Evolutionary conservation across 495 filamentous ascomycete genomes (phyloP).

Genomic region (Alectoria sarmentosa): DNA sequence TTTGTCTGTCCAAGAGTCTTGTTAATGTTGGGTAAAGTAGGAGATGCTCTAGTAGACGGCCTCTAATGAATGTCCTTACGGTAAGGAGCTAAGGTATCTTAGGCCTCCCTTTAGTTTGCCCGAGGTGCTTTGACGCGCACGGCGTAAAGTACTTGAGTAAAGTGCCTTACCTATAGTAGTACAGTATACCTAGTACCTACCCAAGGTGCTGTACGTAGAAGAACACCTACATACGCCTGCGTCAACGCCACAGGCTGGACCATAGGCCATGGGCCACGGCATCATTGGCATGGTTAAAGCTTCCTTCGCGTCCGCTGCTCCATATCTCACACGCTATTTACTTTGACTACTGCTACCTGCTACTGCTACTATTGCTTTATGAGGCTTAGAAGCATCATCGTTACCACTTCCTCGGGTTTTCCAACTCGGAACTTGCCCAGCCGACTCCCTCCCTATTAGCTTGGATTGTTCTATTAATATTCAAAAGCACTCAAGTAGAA

Average conservation of each 20-base stretch:
- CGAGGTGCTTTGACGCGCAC: conserved; percentile 5
- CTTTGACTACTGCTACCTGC: neutral
- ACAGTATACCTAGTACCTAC: no score
- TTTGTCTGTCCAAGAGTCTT: no score
- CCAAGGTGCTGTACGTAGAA: no score
- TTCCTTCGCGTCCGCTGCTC: conserved; percentile 2
- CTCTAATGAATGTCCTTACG: neutral
- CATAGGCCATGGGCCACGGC: no score
- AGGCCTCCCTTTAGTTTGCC: neutral
- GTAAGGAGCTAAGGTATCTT: no score
- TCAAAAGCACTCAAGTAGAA: no score
- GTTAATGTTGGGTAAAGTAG: no score
- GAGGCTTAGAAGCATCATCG: neutral
- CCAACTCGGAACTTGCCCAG: neutral
- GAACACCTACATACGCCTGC: no score
- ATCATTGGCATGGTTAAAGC: conserved; percentile 1
- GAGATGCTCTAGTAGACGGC: no score
- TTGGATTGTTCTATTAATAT: no score
- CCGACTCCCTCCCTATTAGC: neutral
- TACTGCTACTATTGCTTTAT: neutral
- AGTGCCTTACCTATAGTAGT: no score
- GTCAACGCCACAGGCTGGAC: no score
- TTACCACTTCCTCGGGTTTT: neutral
- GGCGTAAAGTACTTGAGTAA: neutral
- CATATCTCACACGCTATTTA: neutral